phyloP scores from a whole-genome alignment of 352 stramenopile species.

The Globisporangium cystogenes region DNA sequence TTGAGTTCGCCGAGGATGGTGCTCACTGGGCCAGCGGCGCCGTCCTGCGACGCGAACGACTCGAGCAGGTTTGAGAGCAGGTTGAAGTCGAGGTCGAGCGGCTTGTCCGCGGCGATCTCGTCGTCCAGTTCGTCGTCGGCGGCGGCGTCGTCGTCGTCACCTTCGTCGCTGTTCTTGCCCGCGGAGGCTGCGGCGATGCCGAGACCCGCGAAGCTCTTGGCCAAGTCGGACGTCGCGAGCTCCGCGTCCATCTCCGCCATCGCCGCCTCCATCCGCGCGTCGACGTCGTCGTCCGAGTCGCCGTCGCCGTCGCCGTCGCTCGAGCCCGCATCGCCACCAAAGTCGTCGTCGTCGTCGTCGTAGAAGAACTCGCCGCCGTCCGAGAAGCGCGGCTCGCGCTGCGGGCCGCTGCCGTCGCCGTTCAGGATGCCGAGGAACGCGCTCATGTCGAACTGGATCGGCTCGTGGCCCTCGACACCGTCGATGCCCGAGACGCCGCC shows the following conservation, averaged over 20 bases:
- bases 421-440: conserved; percentile 67
- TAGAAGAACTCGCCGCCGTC: conserved; percentile 11
- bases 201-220: conserved; percentile 47
- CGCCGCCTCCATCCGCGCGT: conserved; percentile 36
- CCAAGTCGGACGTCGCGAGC: conserved; percentile 41
- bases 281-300: conserved; percentile 19
- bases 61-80: conserved; percentile 79
- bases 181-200: neutral
- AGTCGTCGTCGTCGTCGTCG: conserved; percentile 20
- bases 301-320: conserved; percentile 28
- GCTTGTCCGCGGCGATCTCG: conserved; percentile 24
- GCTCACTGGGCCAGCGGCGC: conserved; percentile 57
- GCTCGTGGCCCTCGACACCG: conserved; percentile 48
- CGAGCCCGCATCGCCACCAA: conserved; percentile 11
- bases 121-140: conserved; percentile 5
- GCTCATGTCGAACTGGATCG: conserved; percentile 62
- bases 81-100: conserved; percentile 78
- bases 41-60: conserved; percentile 76
- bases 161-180: neutral
- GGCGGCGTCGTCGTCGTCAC: neutral
- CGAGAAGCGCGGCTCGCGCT: conserved; percentile 9
- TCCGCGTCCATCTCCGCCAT: conserved; percentile 82
- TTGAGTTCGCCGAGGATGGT: conserved; percentile 70
- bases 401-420: conserved; percentile 7
- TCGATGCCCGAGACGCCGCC: conserved; percentile 52